These are phyloP conservation scores for Beauveria sp. DNA, from an alignment of 2,329 filamentous ascomycete genomes.

Conservation along the genomic window DNA sequence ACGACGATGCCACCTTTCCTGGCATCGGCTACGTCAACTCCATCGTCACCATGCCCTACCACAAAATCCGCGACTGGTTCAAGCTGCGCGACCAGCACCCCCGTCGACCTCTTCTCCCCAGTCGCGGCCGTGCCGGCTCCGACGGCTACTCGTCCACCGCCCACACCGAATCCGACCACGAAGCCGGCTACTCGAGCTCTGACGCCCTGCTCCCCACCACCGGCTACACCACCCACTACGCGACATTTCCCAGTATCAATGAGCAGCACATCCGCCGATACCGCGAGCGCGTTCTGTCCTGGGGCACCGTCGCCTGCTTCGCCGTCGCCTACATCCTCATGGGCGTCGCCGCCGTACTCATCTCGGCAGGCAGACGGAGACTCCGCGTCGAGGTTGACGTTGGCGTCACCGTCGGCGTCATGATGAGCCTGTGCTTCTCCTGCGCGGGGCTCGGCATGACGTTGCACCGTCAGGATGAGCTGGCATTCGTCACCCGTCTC, in stretches of 20 bases:
- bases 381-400: constrained; percentile 65
- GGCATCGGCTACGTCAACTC: constrained; percentile 54
- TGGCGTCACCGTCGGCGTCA: constrained; percentile 61
- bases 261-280: constrained; percentile 43
- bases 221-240: constrained; percentile 49
- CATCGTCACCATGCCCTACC: constrained; percentile 41
- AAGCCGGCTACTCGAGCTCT: constrained; percentile 46
- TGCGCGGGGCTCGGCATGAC: constrained; percentile 53
- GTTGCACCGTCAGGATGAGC: constrained; percentile 40
- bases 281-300: constrained; percentile 49
- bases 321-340: constrained; percentile 55
- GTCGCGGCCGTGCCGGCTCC: constrained; percentile 16
- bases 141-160: constrained; percentile 25
- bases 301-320: constrained; percentile 47
- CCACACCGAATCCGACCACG: constrained; percentile 34
- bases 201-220: constrained; percentile 37
- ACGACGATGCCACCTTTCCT: constrained; percentile 52
- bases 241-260: constrained; percentile 41
- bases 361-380: constrained; percentile 60
- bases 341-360: constrained; percentile 55
- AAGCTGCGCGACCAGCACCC: constrained; percentile 21
- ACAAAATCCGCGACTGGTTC: constrained; percentile 46
- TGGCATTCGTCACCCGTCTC: constrained; percentile 35
- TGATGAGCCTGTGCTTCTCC: constrained; percentile 57
- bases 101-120: constrained; percentile 21